Conservation (phyloP, 2,329 filamentous ascomycete genomes). For the Apiospora hydei region DNA sequence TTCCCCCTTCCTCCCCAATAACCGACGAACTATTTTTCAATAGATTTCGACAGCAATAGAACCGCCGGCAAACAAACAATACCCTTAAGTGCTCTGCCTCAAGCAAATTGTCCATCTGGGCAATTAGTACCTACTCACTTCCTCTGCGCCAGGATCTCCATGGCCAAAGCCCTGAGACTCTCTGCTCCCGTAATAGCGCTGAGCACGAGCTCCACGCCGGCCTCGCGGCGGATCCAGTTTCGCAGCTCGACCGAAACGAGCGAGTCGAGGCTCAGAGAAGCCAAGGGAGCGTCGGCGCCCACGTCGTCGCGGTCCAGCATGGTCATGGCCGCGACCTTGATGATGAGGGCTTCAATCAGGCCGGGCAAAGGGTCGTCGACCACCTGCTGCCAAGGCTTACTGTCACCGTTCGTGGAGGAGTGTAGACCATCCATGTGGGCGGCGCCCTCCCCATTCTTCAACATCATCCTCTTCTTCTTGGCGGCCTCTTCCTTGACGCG, state of each 20-base stretch:
- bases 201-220: slow-evolving; percentile 33
- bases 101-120: neutral
- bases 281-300: slow-evolving; percentile 25
- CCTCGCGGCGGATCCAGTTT: slow-evolving; percentile 40
- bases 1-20: too few species aligned
- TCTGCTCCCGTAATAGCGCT: slow-evolving; percentile 26
- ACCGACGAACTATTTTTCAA: neutral
- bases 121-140: neutral
- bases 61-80: too few species aligned
- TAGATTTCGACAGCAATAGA: neutral
- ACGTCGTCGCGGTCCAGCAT: slow-evolving; percentile 31
- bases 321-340: slow-evolving; percentile 30
- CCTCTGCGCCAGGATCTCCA: slow-evolving; percentile 28
- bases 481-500: slow-evolving; percentile 23
- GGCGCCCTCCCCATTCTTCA: neutral
- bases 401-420: neutral
- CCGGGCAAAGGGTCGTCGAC: slow-evolving; percentile 10
- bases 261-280: slow-evolving; percentile 37
- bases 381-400: slow-evolving; percentile 15
- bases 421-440: neutral
- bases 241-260: slow-evolving; percentile 42
- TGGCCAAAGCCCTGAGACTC: slow-evolving; percentile 27
- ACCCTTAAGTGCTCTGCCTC: too few species aligned
- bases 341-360: slow-evolving; percentile 27
- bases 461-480: neutral